These are phyloP conservation scores for Coelastrella sp. DNA, from an alignment of 139 green algal genomes.

Conservation along the genomic window DNA sequence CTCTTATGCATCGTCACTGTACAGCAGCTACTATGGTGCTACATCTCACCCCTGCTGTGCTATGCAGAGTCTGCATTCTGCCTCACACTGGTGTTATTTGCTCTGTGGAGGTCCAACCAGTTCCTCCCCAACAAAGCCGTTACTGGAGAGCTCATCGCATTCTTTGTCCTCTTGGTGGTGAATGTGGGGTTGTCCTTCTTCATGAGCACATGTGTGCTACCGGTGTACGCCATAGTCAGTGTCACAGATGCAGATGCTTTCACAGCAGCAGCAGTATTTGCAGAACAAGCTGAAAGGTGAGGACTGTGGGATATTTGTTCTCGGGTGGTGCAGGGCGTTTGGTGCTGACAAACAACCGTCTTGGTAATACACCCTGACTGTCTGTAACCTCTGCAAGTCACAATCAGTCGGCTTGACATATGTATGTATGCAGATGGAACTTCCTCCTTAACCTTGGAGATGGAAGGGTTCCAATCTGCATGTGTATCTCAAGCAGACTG, in stretches of 20 bases:
- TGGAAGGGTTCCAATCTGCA: no score
- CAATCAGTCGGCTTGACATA: no score
- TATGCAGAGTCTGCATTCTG: constrained; percentile 9
- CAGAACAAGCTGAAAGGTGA: neutral
- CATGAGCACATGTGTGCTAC: neutral
- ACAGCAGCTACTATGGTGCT: neutral
- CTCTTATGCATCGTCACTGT: no score
- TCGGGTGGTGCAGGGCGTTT: neutral
- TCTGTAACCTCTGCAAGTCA: no score
- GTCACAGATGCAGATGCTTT: neutral
- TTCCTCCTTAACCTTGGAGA: no score
- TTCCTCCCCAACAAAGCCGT: neutral
- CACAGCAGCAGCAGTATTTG: neutral
- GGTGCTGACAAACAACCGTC: no score
- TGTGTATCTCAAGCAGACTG: no score
- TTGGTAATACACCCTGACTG: no score
- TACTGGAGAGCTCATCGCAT: neutral
- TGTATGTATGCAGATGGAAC: no score
- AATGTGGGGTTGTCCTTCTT: constrained; percentile 10
- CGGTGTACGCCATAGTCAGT: neutral
- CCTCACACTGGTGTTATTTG: constrained; percentile 8
- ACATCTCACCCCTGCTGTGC: no score
- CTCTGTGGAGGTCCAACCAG: constrained; percentile 16
- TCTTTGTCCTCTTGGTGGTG: neutral
- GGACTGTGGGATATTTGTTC: neutral